phyloP scores from a whole-genome alignment of 306 rosid genomes.

The Sechiopsis laciniata region DNA sequence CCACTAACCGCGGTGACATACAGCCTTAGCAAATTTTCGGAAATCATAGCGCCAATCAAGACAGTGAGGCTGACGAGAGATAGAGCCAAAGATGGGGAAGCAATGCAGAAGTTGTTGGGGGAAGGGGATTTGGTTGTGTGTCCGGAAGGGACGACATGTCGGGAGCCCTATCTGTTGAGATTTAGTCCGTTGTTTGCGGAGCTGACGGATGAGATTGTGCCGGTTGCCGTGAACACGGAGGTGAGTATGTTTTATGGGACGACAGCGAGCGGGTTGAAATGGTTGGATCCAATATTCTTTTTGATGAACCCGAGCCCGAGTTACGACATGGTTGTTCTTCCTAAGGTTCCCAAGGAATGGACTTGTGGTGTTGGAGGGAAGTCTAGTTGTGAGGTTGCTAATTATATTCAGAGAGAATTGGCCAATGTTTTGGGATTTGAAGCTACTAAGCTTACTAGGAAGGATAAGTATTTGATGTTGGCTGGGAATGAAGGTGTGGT shows the following conservation, averaged over 20 bases:
- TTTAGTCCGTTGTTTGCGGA: constrained; percentile 94
- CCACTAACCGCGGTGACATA: constrained; percentile 70
- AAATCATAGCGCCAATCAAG: constrained; percentile 48
- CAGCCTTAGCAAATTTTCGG: constrained; percentile 61
- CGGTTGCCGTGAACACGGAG: constrained; percentile 58
- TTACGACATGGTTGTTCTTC: constrained; percentile 52
- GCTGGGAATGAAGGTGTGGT: constrained; percentile 87
- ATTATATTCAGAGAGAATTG: constrained; percentile 53
- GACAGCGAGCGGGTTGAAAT: constrained; percentile 82
- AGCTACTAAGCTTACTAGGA: constrained; percentile 64
- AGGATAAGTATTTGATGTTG: constrained; percentile 83
- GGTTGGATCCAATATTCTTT: constrained; percentile 75
- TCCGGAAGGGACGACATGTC: constrained; percentile 95
- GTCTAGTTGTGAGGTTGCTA: constrained; percentile 77
- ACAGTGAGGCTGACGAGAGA: constrained; percentile 70
- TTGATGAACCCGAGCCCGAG: constrained; percentile 78
- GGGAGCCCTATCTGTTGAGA: constrained; percentile 87
- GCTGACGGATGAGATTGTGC: constrained; percentile 69
- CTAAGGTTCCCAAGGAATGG: constrained; percentile 42
- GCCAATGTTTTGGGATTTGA: constrained; percentile 78
- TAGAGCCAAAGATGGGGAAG: constrained; percentile 53
- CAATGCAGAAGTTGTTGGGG: constrained; percentile 46
- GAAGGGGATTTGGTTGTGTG: constrained; percentile 91
- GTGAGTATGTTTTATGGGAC: constrained; percentile 92
- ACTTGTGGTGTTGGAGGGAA: constrained; percentile 64